Conservation (phyloP, 345 rosid genomes). For the Aurinia saxatilis region DNA sequence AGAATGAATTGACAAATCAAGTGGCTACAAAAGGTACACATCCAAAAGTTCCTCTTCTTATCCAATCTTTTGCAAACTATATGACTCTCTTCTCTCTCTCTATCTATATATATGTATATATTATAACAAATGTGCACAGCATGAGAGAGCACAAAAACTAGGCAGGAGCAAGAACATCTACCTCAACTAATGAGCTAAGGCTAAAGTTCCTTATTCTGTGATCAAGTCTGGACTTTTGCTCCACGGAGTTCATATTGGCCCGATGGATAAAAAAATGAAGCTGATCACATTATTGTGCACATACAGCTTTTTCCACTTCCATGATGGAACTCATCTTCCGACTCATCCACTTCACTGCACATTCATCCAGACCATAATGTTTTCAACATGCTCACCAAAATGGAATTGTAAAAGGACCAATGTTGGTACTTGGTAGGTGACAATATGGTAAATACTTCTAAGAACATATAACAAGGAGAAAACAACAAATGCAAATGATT, state of each 20-base stretch:
- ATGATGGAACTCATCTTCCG: slow-evolving; percentile 18
- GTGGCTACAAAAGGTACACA: slow-evolving; percentile 24
- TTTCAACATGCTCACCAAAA: background rate
- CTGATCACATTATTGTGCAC: slow-evolving; percentile 29
- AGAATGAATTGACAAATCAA: slow-evolving; percentile 21
- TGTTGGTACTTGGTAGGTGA: background rate
- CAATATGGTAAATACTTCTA: too few relatives aligned
- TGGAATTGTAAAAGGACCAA: background rate
- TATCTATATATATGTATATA: background rate
- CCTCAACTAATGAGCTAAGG: too few relatives aligned
- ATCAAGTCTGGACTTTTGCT: too few relatives aligned
- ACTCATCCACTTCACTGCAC: slow-evolving; percentile 29
- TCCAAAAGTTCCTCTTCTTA: slow-evolving; percentile 26
- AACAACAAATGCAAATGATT: background rate
- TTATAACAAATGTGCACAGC: background rate
- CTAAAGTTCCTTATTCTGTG: too few relatives aligned
- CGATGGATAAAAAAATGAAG: background rate
- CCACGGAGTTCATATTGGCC: too few relatives aligned
- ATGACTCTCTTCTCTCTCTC: background rate
- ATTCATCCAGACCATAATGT: background rate
- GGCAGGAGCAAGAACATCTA: too few relatives aligned
- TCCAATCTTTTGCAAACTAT: slow-evolving; percentile 7
- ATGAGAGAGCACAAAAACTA: background rate
- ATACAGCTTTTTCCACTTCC: slow-evolving; percentile 25
- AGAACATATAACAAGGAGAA: background rate